Evolutionary conservation across 805 yeast genomes (phyloP).

Genomic region (Saturnispora sekii): DNA sequence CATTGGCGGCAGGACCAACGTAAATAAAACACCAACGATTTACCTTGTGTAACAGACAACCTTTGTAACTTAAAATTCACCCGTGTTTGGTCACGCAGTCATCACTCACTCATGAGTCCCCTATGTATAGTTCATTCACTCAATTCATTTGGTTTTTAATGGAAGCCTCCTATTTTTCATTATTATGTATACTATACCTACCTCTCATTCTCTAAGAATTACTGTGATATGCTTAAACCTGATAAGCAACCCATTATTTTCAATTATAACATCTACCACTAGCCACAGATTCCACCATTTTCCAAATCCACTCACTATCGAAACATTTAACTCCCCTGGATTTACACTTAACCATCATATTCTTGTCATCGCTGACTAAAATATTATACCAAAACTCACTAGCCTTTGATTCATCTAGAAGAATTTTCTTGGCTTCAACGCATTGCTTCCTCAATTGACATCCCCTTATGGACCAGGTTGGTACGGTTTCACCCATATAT

Average conservation of each 20-base stretch:
- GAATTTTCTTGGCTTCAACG: conserved; percentile 7
- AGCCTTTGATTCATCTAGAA: conserved; percentile 28
- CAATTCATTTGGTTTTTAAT: no score
- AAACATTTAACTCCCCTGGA: conserved; percentile 44
- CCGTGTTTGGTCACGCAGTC: no score
- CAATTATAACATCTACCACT: conserved; percentile 46
- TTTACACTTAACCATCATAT: conserved; percentile 59
- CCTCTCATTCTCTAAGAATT: no score
- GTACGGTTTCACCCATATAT: conserved; percentile 9
- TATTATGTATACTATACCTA: neutral
- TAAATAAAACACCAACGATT: no score
- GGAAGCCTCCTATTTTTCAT: neutral
- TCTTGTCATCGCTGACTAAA: conserved; percentile 64
- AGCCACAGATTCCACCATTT: conserved; percentile 36
- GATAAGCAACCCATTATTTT: neutral
- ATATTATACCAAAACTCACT: conserved; percentile 45
- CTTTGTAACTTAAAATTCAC: no score
- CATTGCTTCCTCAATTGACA: conserved; percentile 6
- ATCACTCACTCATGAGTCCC: no score
- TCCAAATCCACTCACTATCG: conserved; percentile 50
- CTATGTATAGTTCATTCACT: no score
- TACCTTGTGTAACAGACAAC: no score
- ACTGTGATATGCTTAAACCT: no score
- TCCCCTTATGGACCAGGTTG: conserved; percentile 8
- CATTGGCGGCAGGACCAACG: no score